Conservation (phyloP, 2,329 filamentous ascomycete species). For the Aureobasidium pullulans region DNA sequence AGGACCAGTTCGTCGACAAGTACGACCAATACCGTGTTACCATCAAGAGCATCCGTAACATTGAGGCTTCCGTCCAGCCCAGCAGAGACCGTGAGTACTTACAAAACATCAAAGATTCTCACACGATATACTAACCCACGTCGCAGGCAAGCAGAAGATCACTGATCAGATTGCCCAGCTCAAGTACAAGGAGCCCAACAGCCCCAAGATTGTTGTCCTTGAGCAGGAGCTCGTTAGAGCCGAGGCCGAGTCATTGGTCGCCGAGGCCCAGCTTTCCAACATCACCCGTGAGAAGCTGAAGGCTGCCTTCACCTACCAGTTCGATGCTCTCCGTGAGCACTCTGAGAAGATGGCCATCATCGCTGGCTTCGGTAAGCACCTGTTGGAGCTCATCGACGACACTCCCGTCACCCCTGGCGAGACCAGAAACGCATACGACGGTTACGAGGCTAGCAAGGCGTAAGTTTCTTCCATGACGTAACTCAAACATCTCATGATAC, state of each 20-base stretch:
- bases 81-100: constrained; percentile 77
- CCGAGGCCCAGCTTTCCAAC: constrained; percentile 96
- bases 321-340: constrained; percentile 93
- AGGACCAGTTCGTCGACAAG: constrained; percentile 96
- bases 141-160: constrained; percentile 91
- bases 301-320: constrained; percentile 95
- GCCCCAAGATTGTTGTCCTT: constrained; percentile 91
- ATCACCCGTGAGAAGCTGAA: constrained; percentile 99
- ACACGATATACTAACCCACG: constrained; percentile 16
- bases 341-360: constrained; percentile 98
- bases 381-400: constrained; percentile 94
- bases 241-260: constrained; percentile 96
- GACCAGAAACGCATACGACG: constrained; percentile 91
- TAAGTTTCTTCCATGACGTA: constrained; percentile 26
- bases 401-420: constrained; percentile 95
- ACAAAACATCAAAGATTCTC: background rate
- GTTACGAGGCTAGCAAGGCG: constrained; percentile 95
- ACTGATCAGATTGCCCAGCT: constrained; percentile 97
- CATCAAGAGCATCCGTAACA: constrained; percentile 99
- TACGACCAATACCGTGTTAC: constrained; percentile 99
- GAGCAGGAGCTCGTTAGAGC: constrained; percentile 98
- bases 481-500: background rate
- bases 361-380: constrained; percentile 93
- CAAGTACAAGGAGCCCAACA: constrained; percentile 99
- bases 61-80: constrained; percentile 95